phyloP scores from a whole-genome alignment of 768 basidiomycete species.

The Mycena vulgaris region DNA sequence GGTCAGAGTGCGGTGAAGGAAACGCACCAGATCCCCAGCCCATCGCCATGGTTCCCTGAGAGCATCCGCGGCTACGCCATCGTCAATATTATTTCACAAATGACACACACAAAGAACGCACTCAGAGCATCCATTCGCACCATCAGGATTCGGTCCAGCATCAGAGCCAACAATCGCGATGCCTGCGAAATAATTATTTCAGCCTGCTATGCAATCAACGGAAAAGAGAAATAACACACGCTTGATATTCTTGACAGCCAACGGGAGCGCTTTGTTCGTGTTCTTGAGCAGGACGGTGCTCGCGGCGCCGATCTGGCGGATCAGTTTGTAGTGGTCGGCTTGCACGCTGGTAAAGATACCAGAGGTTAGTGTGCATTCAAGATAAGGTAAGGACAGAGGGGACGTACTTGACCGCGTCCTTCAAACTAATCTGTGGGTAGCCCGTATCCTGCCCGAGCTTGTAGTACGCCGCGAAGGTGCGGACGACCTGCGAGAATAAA shows the following conservation, averaged over 20 bases:
- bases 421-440: conserved; percentile 17
- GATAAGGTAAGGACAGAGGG: too few relatives aligned
- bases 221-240: conserved; percentile 33
- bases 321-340: conserved; percentile 55
- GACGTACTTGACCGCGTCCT: conserved; percentile 27
- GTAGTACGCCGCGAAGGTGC: conserved; percentile 65
- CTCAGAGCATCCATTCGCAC: conserved; percentile 52
- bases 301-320: conserved; percentile 73
- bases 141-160: conserved; percentile 52
- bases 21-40: conserved; percentile 43
- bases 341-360: conserved; percentile 20
- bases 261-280: conserved; percentile 58
- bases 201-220: not conserved
- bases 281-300: conserved; percentile 79
- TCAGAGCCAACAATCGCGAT: conserved; percentile 57
- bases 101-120: not conserved
- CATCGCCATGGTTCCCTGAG: conserved; percentile 60
- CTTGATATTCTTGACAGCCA: conserved; percentile 55
- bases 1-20: not conserved
- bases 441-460: conserved; percentile 36
- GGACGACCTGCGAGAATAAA: conserved; percentile 45
- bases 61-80: conserved; percentile 47
- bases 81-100: not conserved
- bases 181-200: not conserved
- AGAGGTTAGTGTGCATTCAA: not conserved